Evolutionary conservation across 2,329 filamentous ascomycete genomes (phyloP).

Genomic region (Grosmannia clavigera): DNA sequence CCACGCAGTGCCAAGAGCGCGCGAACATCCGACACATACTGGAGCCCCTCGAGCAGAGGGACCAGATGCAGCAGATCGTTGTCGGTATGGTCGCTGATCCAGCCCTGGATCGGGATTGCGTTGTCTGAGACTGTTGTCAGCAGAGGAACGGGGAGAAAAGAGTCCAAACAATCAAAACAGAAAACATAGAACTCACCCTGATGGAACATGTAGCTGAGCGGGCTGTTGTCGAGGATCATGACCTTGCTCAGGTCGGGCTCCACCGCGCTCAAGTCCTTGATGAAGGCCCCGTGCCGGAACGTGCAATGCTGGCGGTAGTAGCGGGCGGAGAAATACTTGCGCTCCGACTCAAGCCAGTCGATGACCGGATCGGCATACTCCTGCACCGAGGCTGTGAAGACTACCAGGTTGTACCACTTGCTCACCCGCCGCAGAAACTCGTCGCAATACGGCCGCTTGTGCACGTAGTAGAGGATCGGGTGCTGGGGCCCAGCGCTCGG

Average conservation of each 20-base stretch:
- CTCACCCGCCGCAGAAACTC: constrained; percentile 87
- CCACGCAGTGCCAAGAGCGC: constrained; percentile 79
- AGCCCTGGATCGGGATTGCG: constrained; percentile 96
- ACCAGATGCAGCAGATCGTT: constrained; percentile 88
- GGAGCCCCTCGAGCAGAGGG: constrained; percentile 82
- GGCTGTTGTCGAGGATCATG: constrained; percentile 98
- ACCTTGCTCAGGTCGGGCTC: constrained; percentile 96
- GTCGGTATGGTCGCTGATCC: constrained; percentile 97
- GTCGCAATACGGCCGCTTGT: constrained; percentile 94
- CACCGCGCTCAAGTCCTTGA: constrained; percentile 92
- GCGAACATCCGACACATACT: constrained; percentile 92
- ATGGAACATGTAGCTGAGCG: constrained; percentile 96
- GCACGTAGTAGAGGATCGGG: constrained; percentile 95
- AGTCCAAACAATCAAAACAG: not conserved
- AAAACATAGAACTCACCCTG: constrained; percentile 53
- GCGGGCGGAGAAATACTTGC: constrained; percentile 86
- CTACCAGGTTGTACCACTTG: constrained; percentile 96
- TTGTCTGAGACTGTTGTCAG: constrained; percentile 57
- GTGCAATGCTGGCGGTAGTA: constrained; percentile 98
- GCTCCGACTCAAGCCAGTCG: constrained; percentile 93
- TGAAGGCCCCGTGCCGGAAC: constrained; percentile 87
- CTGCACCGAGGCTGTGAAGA: constrained; percentile 95
- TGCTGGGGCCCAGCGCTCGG: constrained; percentile 70
- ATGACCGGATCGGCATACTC: constrained; percentile 98
- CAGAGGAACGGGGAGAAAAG: not conserved